Percentiles rank a stretch among this genome's conserved stretches.
Conservation (phyloP, 2,329 filamentous ascomycete species). For the Mollisia scopiformis region DNA sequence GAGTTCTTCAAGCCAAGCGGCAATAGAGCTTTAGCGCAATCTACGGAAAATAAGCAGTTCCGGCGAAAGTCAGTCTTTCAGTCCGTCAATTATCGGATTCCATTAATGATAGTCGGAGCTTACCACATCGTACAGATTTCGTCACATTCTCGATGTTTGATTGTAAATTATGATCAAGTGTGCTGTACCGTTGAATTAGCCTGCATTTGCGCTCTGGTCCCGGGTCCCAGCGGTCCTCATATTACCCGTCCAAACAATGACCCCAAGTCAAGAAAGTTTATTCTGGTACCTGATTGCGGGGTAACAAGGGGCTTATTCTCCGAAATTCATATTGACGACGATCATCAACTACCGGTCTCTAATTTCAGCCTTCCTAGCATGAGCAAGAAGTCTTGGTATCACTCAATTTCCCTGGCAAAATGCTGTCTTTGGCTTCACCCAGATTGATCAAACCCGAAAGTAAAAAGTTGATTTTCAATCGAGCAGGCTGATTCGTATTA, state of each 20-base stretch:
- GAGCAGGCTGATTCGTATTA: not conserved
- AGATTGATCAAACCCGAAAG: not conserved
- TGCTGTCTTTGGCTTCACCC: not conserved
- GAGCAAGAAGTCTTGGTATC: not conserved
- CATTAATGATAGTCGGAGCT: too few relatives aligned
- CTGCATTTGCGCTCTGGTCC: not conserved
- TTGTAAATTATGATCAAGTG: not conserved
- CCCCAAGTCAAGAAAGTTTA: not conserved
- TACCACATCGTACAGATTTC: too few relatives aligned
- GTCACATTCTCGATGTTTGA: too few relatives aligned
- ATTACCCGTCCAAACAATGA: not conserved
- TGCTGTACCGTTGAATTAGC: too few relatives aligned
- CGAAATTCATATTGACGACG: not conserved
- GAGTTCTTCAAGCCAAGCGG: too few relatives aligned
- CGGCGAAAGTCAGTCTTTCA: too few relatives aligned
- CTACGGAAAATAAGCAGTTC: too few relatives aligned
- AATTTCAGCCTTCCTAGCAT: not conserved
- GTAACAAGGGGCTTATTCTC: not conserved
- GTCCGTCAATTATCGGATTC: too few relatives aligned
- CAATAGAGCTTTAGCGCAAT: too few relatives aligned
- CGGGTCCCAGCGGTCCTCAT: too few relatives aligned
- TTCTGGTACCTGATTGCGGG: not conserved
- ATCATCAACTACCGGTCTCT: not conserved
- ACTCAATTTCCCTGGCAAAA: not conserved
- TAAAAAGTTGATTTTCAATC: not conserved